A percentile compares a stretch with the other conserved stretches of the same genome.
Evolutionary conservation across 805 yeast genomes (phyloP).

Genomic region (Saccharomycopsis schoenii): DNA sequence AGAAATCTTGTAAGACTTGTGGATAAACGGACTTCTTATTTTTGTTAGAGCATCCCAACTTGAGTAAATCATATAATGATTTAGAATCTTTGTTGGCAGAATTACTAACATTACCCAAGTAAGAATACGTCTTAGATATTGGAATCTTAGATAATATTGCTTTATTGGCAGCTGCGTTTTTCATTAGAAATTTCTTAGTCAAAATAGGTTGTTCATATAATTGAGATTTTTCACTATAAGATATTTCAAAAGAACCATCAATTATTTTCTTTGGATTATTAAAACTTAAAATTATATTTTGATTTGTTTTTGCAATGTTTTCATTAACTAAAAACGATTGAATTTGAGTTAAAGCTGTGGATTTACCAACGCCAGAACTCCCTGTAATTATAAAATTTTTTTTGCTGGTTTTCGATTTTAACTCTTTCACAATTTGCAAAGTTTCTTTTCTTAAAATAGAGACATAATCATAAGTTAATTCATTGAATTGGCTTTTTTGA

Average conservation of each 20-base stretch:
- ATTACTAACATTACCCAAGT: slow-evolving; percentile 20
- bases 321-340: slow-evolving; percentile 42
- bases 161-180: slow-evolving; percentile 38
- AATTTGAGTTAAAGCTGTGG: slow-evolving; percentile 60
- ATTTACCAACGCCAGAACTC: slow-evolving; percentile 70
- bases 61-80: slow-evolving; percentile 37
- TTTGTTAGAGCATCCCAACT: slow-evolving; percentile 5
- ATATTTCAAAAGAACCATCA: slow-evolving; percentile 68
- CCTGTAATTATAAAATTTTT: slow-evolving; percentile 57
- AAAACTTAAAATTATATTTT: slow-evolving; percentile 49
- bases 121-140: slow-evolving; percentile 27
- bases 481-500: slow-evolving; percentile 58
- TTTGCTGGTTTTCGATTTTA: slow-evolving; percentile 29
- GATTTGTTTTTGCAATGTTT: slow-evolving; percentile 21
- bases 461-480: slow-evolving; percentile 50
- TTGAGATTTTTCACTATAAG: slow-evolving; percentile 37
- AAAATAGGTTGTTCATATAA: slow-evolving; percentile 73
- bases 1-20: slow-evolving; percentile 6
- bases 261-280: slow-evolving; percentile 50
- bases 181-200: slow-evolving; percentile 47
- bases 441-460: slow-evolving; percentile 47
- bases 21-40: slow-evolving; percentile 3
- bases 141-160: slow-evolving; percentile 28
- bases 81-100: slow-evolving; percentile 22
- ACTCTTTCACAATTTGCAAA: slow-evolving; percentile 28